These are phyloP conservation scores for Neurospora sp. DNA, from an alignment of 495 filamentous ascomycete species.

Conservation along the genomic window DNA sequence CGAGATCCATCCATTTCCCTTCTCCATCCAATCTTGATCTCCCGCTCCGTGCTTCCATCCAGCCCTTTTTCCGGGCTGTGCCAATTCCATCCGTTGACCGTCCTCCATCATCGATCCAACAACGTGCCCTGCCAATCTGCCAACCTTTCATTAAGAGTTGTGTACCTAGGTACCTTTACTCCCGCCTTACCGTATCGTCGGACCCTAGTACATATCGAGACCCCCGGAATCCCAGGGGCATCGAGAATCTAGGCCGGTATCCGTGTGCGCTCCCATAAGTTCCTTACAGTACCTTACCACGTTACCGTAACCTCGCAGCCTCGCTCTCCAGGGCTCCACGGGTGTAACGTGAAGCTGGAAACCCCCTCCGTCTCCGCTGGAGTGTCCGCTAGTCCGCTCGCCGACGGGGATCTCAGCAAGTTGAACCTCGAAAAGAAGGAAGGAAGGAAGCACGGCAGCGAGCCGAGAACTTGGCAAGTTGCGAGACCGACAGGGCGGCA, in stretches of 20 bases:
- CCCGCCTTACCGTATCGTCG: not conserved
- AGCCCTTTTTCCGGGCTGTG: conserved; percentile 6
- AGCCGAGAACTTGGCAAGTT: not conserved
- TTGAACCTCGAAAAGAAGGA: not conserved
- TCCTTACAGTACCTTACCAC: not conserved
- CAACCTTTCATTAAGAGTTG: not conserved
- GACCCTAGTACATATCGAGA: not conserved
- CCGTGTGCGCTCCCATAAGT: not conserved
- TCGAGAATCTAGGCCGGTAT: not conserved
- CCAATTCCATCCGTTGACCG: not conserved
- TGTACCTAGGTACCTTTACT: not conserved
- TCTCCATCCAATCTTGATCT: conserved; percentile 23
- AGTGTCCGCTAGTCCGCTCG: not conserved
- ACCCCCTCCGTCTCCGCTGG: not conserved
- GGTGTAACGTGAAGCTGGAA: not conserved
- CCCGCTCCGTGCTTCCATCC: conserved; percentile 15
- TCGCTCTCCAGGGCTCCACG: not conserved
- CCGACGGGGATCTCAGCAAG: not conserved
- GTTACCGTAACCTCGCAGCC: not conserved
- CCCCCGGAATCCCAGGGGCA: not conserved
- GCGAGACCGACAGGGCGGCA: not conserved
- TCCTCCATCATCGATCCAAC: not conserved
- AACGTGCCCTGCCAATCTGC: not conserved
- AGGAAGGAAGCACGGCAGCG: not conserved
- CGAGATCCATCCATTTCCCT: conserved; percentile 18